Evolutionary conservation across 1,284 basidiomycete genomes (phyloP), one percentile per base, ranked within the genome.

Genomic region (Anthracocystis setariae): DNA sequence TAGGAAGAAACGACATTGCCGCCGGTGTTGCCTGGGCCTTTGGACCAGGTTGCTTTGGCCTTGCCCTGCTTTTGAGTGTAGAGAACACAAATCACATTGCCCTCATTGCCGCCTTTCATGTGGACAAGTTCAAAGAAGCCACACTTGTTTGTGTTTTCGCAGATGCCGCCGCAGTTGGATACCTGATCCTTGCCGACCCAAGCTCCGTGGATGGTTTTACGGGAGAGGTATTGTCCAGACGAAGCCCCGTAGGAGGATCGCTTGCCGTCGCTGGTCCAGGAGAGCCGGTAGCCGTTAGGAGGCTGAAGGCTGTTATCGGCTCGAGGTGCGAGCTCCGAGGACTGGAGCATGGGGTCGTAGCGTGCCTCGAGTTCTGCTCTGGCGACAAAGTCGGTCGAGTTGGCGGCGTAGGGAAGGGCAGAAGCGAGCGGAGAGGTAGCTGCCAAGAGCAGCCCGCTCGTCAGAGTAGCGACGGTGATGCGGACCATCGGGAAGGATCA

Each of bases 31-130:
- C 46, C 27, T 1, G 62, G 35, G 20, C 62, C 62, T 7, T n/a
- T 15, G 0, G 15, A 35, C 20, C 15, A 59, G 23, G 44, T 59
- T 0, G 63, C 63, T 0, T 35, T 29, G 7, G 56, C 38, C 24
- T 55, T 59, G 38, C n/a, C 38, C 47, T 59, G 55, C 23, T 59
- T 49, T 15, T 21, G 17, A 15, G 50, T 55, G 56, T 55, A 66
- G 42, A 66, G 56, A 12, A 56, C 56, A 37, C 63, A 66, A 35
- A 66, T 50, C 46, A 66, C 63, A 21, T 46, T 49, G 44, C 56
- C 63, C 12, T 54, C 56, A 0, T 27, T 46, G 38, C 38, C 29
- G n/a, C 46, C 51, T 5, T n/a, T 59, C 55, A 66, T 58, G 50
- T 66, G 39, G 44, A 66, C 39, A 10, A 51, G 63, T 10, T 66